Base-by-base conservation (phyloP, 345 rosid species). In the Arabis alpina region DNA sequence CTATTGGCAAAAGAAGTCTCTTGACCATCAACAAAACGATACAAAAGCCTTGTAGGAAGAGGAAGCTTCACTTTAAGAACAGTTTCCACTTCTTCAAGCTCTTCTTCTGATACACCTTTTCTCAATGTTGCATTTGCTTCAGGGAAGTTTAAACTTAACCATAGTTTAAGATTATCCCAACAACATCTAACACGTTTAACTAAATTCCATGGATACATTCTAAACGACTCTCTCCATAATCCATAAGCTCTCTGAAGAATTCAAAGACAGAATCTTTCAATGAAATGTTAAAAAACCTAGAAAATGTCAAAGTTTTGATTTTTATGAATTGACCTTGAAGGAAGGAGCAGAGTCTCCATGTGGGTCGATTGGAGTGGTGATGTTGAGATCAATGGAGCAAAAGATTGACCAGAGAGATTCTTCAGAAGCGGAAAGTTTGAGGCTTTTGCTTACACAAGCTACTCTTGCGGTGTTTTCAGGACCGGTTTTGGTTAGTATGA, bases 11-110 rank as follows among this genome's bases (percentile, higher is more conserved):
- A 48, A 30, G 14, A 41, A 4, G 5, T 57, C 37, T 83, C 89
- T 78, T 94, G 98, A 64, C 98, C 99, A 63, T 89, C 88, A 27
- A 81, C 82, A 64, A 94, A 86, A 11, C 98, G 89, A 60, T 91
- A 94, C 25, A 94, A 88, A 51, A 94, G 66, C 65, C 93, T 85
- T 0, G 93, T 88, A 2, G 98, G 81, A 41, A 88, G 75, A 49
- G 99, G 99, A 71, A 94, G 72, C 51, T 83, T 88, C 27, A 89
- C 88, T 54, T 78, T 75, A 54, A 91, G 81, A 47, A 32, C 19
- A 10, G 40, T 62, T 82, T 94, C 91, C 2, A 84, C 15, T 51
- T 80, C 79, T 12, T 77, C 55, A 67, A 94, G 80, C 25, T 86
- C 81, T 24, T 75, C 85, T 78, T 94, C 99, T 2, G 93, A 77